phyloP scores from a whole-genome alignment of 2,329 filamentous ascomycete genomes.

The Neonectria magnoliae region DNA sequence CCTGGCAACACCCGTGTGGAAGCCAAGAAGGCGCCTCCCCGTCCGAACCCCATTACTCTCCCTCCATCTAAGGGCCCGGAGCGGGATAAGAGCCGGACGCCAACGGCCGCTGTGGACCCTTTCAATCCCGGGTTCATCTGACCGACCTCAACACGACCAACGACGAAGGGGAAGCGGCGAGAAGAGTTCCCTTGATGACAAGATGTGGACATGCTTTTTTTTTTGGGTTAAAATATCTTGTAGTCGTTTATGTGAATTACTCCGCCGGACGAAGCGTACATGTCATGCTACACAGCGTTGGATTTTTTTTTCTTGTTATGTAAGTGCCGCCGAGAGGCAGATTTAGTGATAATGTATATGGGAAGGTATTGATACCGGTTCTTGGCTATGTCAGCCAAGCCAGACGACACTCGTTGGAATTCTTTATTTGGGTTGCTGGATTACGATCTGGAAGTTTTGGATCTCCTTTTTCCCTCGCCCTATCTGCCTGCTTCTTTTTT shows the following conservation, averaged over 20 bases:
- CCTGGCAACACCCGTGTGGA: constrained; percentile 42
- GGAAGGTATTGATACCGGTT: neutral
- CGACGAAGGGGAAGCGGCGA: neutral
- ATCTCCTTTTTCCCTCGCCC: neutral
- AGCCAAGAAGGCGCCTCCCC: constrained; percentile 46
- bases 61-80: constrained; percentile 35
- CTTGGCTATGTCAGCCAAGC: constrained; percentile 6
- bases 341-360: constrained; percentile 24
- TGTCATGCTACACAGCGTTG: constrained; percentile 10
- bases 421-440: neutral
- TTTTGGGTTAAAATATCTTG: neutral
- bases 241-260: constrained; percentile 8
- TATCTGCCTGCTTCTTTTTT: neutral
- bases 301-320: constrained; percentile 12
- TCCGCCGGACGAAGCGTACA: constrained; percentile 14
- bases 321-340: constrained; percentile 1
- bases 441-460: neutral
- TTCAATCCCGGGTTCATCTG: constrained; percentile 42
- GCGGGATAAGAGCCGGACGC: constrained; percentile 26
- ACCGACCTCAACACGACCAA: neutral
- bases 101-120: constrained; percentile 36
- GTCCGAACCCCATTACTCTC: constrained; percentile 44
- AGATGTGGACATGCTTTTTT: constrained; percentile 7
- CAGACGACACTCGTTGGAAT: constrained; percentile 17
- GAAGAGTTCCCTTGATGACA: constrained; percentile 7